phyloP scores from a whole-genome alignment of 2,329 filamentous ascomycete species.

The Phyllosticta capitalensis region DNA sequence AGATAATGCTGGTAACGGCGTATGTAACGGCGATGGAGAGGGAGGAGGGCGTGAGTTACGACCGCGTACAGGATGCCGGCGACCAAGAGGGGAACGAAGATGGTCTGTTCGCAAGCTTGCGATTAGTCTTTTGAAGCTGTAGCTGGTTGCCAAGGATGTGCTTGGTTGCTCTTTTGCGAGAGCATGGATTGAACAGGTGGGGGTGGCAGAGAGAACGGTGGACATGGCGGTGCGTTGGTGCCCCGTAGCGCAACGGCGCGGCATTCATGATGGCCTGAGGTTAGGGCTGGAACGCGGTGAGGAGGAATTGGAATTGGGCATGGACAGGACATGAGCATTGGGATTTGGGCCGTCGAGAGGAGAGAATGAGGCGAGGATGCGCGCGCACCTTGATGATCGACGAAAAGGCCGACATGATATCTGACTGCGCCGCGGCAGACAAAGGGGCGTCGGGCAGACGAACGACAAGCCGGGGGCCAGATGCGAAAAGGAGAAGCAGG shows the following conservation, averaged over 20 bases:
- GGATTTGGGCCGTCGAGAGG: not conserved
- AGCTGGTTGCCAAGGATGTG: not conserved
- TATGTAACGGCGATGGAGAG: conserved; percentile 35
- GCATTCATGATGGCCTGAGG: not conserved
- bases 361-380: not conserved
- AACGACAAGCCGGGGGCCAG: not conserved
- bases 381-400: conserved; percentile 28
- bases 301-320: not conserved
- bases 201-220: not conserved
- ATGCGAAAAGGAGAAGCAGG: not conserved
- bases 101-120: conserved; percentile 22
- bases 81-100: conserved; percentile 37
- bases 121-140: not conserved
- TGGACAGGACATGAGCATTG: not conserved
- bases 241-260: not conserved
- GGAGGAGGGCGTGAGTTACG: conserved; percentile 32
- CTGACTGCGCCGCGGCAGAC: not conserved
- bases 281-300: not conserved
- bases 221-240: not conserved
- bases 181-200: not conserved
- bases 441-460: not conserved
- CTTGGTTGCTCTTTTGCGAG: not conserved
- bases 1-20: conserved; percentile 36
- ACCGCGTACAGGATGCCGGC: conserved; percentile 34
- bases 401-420: conserved; percentile 23